Evolutionary conservation across 2,329 filamentous ascomycete species (phyloP).

Genomic region (Cladophialophora bantiana): DNA sequence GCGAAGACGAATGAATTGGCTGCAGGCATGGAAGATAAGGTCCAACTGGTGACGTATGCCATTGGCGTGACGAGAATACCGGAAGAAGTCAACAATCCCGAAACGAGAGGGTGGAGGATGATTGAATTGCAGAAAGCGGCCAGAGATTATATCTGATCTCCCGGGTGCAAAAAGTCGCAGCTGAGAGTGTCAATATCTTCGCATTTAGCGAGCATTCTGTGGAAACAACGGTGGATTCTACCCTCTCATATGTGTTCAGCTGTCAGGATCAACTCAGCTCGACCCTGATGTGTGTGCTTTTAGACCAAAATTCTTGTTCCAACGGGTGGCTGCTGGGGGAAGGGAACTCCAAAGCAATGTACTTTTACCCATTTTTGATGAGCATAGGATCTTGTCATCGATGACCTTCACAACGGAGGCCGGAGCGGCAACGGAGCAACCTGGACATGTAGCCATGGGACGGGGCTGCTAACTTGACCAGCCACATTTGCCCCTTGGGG

Average conservation of each 20-base stretch:
- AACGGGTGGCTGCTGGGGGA: slow-evolving; percentile 5
- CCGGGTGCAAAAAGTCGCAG: neutral
- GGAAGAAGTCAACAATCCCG: slow-evolving; percentile 95
- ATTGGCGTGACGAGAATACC: slow-evolving; percentile 93
- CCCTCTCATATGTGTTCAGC: neutral
- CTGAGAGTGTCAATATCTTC: neutral
- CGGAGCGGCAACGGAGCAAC: neutral
- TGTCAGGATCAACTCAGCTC: slow-evolving; percentile 21
- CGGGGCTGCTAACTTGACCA: slow-evolving; percentile 41
- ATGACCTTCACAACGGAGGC: neutral
- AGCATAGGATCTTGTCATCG: neutral
- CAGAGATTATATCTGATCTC: slow-evolving; percentile 77
- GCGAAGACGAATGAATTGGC: slow-evolving; percentile 87
- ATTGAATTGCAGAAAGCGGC: slow-evolving; percentile 99
- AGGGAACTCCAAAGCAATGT: slow-evolving; percentile 13
- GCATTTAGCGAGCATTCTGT: slow-evolving; percentile 35
- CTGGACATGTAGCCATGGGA: slow-evolving; percentile 15
- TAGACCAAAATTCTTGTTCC: slow-evolving; percentile 9
- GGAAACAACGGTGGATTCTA: slow-evolving; percentile 2
- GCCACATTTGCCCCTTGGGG: slow-evolving; percentile 12
- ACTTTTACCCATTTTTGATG: slow-evolving; percentile 20
- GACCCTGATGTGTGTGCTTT: slow-evolving; percentile 24
- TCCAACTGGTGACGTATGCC: slow-evolving; percentile 96
- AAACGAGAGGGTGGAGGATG: slow-evolving; percentile 94
- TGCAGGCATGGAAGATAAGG: slow-evolving; percentile 97